These are phyloP conservation scores for Saprolegnia diclina DNA, from an alignment of 352 stramenopile species.

Conservation along the genomic window DNA sequence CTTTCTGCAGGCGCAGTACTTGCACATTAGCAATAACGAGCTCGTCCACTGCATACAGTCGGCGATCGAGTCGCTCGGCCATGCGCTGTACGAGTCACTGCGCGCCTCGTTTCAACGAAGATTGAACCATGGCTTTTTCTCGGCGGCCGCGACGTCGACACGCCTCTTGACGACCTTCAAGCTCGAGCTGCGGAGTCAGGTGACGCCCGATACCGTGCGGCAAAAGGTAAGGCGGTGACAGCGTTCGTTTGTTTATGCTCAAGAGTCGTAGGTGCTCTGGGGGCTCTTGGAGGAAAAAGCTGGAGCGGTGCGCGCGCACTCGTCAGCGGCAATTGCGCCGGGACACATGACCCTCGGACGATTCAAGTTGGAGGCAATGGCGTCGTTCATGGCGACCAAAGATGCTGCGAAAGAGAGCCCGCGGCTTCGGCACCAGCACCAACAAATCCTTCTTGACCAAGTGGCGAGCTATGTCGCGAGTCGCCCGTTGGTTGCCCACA, in stretches of 20 bases:
- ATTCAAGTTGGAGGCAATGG: slow-evolving; percentile 4
- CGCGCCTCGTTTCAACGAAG: not conserved
- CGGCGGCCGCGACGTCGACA: not conserved
- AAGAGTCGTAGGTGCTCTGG: not conserved
- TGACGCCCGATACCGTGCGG: not conserved
- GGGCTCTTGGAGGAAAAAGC: not conserved
- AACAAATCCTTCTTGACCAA: too few species aligned
- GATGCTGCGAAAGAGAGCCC: not conserved
- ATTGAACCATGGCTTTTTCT: slow-evolving; percentile 5
- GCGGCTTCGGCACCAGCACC: too few species aligned
- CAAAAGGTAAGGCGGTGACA: too few species aligned
- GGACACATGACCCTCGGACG: not conserved
- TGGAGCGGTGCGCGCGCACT: not conserved
- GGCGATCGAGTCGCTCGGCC: not conserved
- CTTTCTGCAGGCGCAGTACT: not conserved
- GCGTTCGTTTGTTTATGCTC: too few species aligned
- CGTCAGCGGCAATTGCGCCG: not conserved
- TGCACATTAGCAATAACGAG: not conserved
- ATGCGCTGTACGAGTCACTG: not conserved
- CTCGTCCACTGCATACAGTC: not conserved
- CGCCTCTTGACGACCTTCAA: not conserved
- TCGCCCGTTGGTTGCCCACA: too few species aligned
- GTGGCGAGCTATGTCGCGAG: too few species aligned
- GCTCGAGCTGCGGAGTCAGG: not conserved
- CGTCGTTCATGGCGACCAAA: not conserved